Evolutionary conservation across 1,139 yeast genomes (phyloP).

Genomic region (Candida dubliniensis): DNA sequence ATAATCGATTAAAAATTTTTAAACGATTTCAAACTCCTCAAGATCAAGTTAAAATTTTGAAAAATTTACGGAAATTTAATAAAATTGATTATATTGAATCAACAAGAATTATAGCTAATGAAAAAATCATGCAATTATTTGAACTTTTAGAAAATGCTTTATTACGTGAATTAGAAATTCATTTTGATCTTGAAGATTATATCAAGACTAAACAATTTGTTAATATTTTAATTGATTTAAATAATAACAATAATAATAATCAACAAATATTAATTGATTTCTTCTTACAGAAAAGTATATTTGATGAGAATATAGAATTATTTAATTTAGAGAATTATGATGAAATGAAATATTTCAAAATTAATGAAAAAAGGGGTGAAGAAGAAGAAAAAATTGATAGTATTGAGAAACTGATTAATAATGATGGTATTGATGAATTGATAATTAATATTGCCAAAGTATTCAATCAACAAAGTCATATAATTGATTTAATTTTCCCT

Average conservation of each 20-base stretch:
- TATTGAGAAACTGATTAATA: slow-evolving; percentile 17
- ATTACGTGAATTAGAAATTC: slow-evolving; percentile 66
- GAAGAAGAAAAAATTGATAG: no score
- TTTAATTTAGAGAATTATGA: slow-evolving; percentile 31
- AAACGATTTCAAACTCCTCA: slow-evolving; percentile 49
- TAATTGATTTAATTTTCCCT: slow-evolving; percentile 45
- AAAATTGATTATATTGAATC: slow-evolving; percentile 38
- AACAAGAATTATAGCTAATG: slow-evolving; percentile 36
- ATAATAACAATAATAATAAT: slow-evolving; percentile 34
- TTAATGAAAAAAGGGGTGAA: no score
- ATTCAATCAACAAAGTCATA: slow-evolving; percentile 36
- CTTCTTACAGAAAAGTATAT: slow-evolving; percentile 45
- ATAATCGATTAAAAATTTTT: slow-evolving; percentile 48
- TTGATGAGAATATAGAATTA: slow-evolving; percentile 35
- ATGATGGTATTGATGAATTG: slow-evolving; percentile 23
- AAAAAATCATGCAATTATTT: slow-evolving; percentile 54
- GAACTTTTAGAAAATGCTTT: slow-evolving; percentile 77
- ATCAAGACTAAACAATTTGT: slow-evolving; percentile 36
- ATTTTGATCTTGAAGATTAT: slow-evolving; percentile 53
- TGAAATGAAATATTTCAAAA: slow-evolving; percentile 21
- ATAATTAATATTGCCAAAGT: slow-evolving; percentile 28
- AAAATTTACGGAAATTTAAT: slow-evolving; percentile 40
- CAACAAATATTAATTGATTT: slow-evolving; percentile 49
- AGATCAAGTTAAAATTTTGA: slow-evolving; percentile 47
- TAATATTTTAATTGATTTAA: slow-evolving; percentile 34